Evolutionary conservation across 2,329 filamentous ascomycete genomes (phyloP).

Genomic region (Fusarium miscanthi): DNA sequence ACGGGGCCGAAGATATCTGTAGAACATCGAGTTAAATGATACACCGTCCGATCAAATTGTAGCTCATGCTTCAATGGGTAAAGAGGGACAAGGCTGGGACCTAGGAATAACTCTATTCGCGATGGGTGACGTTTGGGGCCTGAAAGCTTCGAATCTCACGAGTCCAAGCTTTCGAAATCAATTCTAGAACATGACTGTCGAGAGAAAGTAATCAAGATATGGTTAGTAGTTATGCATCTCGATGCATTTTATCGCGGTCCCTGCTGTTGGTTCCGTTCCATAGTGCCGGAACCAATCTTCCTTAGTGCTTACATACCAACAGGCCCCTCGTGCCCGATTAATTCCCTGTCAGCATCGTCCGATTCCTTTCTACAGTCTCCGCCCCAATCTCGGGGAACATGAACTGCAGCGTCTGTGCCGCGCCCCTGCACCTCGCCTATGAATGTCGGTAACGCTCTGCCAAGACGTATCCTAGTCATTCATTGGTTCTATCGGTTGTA

Average conservation of each 20-base stretch:
- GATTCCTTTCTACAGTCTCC: neutral
- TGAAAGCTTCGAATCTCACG: neutral
- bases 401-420: neutral
- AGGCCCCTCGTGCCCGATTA: neutral
- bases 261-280: neutral
- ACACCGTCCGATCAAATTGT: no score
- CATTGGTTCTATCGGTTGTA: neutral
- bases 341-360: neutral
- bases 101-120: no score
- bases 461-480: neutral
- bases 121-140: neutral
- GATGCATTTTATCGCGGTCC: neutral
- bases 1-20: neutral
- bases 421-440: neutral
- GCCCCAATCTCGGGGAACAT: neutral
- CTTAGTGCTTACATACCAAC: neutral
- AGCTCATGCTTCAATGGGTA: neutral
- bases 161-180: neutral
- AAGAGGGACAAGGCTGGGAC: no score
- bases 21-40: no score
- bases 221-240: no score
- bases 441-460: neutral
- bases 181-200: neutral
- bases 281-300: neutral
- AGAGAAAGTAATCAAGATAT: neutral